Evolutionary conservation across 1,284 basidiomycete genomes (phyloP), one percentile per base, ranked within the genome.

Genomic region (Ganoderma sinense): DNA sequence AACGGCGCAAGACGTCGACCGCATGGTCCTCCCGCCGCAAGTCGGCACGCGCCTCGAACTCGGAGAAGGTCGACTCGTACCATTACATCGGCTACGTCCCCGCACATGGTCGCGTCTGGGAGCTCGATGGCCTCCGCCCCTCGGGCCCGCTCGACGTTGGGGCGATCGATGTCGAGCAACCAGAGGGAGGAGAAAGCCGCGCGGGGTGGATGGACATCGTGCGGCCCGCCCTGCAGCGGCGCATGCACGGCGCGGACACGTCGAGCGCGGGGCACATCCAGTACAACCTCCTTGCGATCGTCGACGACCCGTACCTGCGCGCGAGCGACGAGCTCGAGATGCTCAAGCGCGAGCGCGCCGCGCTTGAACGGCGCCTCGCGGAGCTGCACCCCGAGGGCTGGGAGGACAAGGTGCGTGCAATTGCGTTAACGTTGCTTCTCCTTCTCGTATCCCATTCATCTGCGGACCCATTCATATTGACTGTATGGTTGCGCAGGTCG

Each of bases 41-140:
- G 36, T 70, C 63, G 13, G 64, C 65, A 5, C 60, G 66, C 48
- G 48, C 51, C 10, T 73, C 75, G n/a, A 43, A 18, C 16, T 2
- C 20, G 6, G 78, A 81, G 31, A 77, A 80, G 40, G 81, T 87
- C 67, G 88, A 89, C 63, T 81, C 82, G 0, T 91, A 86, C 78
- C 89, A 91, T 75, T 91, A 89, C 80, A 89, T 90, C 69, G 88
- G 87, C 14, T 91, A 90, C 73, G 87, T 90, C 33, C 88, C 89
- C 6, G 85, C 85, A 0, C 80, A 84, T 71, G 88, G 88, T 4
- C 88, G 89, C 72, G 88, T 90, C 13, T 91, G 88, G 88, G 89
- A 91, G 76, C 84, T 91, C 63, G 80, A 84, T 69, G 82, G 82
- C 8, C 74, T 82, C 48, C 77, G 79, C 53, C 41, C 68, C 4